phyloP scores from a whole-genome alignment of 148 eudicot species.

The Rhododendron vialii region DNA sequence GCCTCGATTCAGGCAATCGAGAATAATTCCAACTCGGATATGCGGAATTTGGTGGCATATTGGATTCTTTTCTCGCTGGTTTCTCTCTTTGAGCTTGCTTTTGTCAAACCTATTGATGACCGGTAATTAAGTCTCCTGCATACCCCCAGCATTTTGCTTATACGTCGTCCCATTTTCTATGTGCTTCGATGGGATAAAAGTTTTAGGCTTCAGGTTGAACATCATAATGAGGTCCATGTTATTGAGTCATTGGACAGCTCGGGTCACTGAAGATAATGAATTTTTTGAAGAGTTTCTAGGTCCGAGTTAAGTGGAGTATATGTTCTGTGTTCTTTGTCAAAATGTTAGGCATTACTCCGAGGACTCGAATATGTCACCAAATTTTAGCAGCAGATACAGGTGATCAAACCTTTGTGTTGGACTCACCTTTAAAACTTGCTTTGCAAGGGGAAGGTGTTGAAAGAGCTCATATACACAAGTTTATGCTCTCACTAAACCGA shows the following conservation, averaged over 20 bases:
- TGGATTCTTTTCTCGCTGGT: conserved; percentile 14
- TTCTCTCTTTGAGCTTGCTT: conserved; percentile 12
- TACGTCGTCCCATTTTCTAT: background rate
- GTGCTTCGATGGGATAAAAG: background rate
- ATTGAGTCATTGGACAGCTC: background rate
- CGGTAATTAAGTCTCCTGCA: background rate
- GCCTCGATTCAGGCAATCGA: conserved; percentile 8
- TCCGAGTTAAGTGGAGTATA: background rate
- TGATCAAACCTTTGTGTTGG: background rate
- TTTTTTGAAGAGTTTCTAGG: background rate
- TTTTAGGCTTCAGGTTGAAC: background rate
- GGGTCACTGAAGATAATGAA: background rate
- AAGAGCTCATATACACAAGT: background rate
- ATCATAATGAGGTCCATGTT: background rate
- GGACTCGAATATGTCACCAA: too few relatives aligned
- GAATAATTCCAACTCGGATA: background rate
- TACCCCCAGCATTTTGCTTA: background rate
- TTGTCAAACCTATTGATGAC: conserved; percentile 4
- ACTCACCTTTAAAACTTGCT: background rate
- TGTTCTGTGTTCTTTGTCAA: too few relatives aligned
- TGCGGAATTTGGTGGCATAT: conserved; percentile 8
- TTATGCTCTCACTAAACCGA: background rate
- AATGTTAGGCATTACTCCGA: too few relatives aligned
- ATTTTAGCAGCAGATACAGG: too few relatives aligned
- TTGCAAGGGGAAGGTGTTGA: background rate